phyloP scores from a whole-genome alignment of 257 asterid species.

The Knoxia roxburghii region DNA sequence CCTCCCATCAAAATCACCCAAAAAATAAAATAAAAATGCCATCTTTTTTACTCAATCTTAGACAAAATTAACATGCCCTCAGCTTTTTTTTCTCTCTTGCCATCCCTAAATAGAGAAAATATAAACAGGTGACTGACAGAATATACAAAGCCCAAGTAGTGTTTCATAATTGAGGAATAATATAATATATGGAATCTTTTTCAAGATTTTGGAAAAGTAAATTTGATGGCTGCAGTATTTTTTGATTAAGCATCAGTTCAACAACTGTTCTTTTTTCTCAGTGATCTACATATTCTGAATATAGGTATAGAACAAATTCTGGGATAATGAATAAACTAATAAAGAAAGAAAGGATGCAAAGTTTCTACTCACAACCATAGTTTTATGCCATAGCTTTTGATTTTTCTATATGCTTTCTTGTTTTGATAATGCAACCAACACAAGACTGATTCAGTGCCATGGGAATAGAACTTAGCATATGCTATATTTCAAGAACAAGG shows the following conservation, averaged over 20 bases:
- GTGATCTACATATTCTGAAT: conserved; percentile 10
- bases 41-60: neutral
- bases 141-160: neutral
- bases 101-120: neutral
- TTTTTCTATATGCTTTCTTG: too few species aligned
- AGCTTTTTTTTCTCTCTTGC: neutral
- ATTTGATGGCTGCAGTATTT: conserved; percentile 9
- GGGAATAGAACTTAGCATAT: neutral
- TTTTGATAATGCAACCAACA: neutral
- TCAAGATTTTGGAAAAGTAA: conserved; percentile 5
- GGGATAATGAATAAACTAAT: neutral
- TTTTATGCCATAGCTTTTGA: neutral
- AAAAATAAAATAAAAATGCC: too few species aligned
- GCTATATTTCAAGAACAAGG: too few species aligned
- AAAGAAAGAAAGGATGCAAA: neutral
- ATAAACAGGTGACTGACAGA: neutral
- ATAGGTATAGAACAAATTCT: neutral
- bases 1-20: neutral
- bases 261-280: neutral
- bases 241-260: neutral
- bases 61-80: neutral
- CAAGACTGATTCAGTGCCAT: neutral
- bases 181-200: conserved; percentile 8
- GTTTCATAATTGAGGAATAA: conserved; percentile 13
- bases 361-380: conserved; percentile 3